phyloP scores from a whole-genome alignment of 2,329 filamentous ascomycete genomes.

The Annulohypoxylon truncatum region DNA sequence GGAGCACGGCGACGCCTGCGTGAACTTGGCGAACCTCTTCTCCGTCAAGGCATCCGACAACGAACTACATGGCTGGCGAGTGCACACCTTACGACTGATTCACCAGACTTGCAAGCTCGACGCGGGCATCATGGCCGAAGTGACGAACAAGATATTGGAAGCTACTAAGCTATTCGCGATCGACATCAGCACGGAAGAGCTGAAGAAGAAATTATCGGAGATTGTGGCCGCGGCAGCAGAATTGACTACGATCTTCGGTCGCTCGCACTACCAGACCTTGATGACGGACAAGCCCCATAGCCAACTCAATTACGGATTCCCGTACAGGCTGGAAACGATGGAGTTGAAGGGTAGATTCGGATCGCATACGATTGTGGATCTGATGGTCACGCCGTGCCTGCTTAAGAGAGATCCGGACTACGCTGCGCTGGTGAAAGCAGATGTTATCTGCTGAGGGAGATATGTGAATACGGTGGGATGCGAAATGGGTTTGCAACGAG shows the following conservation, averaged over 20 bases:
- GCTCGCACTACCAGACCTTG: conserved; percentile 38
- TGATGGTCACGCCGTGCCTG: conserved; percentile 48
- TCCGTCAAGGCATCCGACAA: conserved; percentile 23
- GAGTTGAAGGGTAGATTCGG: conserved; percentile 40
- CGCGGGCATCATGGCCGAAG: conserved; percentile 26
- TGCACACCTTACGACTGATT: conserved; percentile 42
- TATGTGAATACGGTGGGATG: neutral
- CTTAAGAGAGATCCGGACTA: conserved; percentile 45
- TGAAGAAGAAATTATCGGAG: conserved; percentile 31
- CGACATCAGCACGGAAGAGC: conserved; percentile 13
- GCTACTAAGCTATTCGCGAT: conserved; percentile 37
- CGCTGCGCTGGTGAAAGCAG: conserved; percentile 46
- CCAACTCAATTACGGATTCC: conserved; percentile 43
- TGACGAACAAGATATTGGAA: conserved; percentile 37
- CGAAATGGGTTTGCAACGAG: neutral
- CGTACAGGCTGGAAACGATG: conserved; percentile 40
- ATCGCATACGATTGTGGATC: conserved; percentile 40
- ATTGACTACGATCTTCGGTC: conserved; percentile 39
- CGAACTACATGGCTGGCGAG: conserved; percentile 42
- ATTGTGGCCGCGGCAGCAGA: conserved; percentile 42
- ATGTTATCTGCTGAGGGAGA: conserved; percentile 43
- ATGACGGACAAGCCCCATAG: conserved; percentile 47
- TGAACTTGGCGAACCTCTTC: conserved; percentile 30
- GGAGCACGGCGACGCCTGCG: conserved; percentile 34
- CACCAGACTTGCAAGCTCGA: conserved; percentile 38